A percentile compares a stretch with the other conserved stretches of the same genome.
phyloP scores from a whole-genome alignment of 768 basidiomycete genomes.

The Hemileccinum impolitum region DNA sequence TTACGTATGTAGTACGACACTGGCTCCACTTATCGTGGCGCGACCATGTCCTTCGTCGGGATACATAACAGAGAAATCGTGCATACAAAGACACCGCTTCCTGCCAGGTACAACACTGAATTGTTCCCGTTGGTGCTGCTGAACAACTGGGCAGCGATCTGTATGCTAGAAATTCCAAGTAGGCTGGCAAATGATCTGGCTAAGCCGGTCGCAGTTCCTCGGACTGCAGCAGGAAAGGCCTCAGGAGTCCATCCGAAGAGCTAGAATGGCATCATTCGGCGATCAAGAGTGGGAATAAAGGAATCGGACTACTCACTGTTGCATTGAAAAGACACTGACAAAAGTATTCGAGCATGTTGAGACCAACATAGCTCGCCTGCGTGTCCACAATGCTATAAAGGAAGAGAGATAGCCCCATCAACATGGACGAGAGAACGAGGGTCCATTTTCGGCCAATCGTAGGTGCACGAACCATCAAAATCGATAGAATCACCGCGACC shows the following conservation, averaged over 20 bases:
- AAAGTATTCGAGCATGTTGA: conserved; percentile 10
- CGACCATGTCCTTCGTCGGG: conserved; percentile 14
- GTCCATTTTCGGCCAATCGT: conserved; percentile 17
- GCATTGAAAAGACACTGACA: conserved; percentile 10
- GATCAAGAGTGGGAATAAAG: background rate
- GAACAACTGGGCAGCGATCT: conserved; percentile 6
- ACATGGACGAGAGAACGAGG: conserved; percentile 12
- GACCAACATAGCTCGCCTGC: conserved; percentile 8
- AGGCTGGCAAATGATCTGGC: conserved; percentile 4
- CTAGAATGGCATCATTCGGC: background rate
- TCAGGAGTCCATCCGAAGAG: conserved; percentile 17
- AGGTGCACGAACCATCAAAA: conserved; percentile 13
- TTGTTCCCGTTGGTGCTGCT: conserved; percentile 1
- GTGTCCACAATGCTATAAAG: conserved; percentile 11
- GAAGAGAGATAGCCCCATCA: conserved; percentile 4
- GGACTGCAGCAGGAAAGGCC: conserved; percentile 12
- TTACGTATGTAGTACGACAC: too few species aligned
- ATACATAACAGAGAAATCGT: conserved; percentile 6
- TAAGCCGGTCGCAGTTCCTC: conserved; percentile 12
- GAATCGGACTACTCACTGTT: background rate
- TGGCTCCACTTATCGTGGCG: conserved; percentile 6
- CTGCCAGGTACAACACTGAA: conserved; percentile 11
- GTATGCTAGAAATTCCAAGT: background rate
- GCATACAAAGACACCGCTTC: conserved; percentile 8
- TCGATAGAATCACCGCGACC: background rate